Evolutionary conservation across 2,329 filamentous ascomycete genomes (phyloP).

Genomic region (Colletotrichum liriopes): DNA sequence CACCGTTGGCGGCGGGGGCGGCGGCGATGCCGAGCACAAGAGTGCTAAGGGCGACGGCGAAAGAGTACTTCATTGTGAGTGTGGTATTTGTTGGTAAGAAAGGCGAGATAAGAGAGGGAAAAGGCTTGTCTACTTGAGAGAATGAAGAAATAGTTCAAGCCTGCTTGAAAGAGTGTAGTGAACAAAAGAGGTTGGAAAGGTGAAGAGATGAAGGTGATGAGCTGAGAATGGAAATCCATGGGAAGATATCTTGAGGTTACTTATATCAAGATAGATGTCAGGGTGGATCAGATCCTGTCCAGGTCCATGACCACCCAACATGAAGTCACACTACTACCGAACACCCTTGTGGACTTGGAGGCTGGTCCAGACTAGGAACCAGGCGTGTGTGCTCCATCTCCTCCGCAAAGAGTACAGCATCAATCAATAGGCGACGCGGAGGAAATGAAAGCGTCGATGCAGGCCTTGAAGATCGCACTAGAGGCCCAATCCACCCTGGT

Average conservation of each 20-base stretch:
- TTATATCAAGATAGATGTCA: conserved; percentile 30
- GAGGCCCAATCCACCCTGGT: conserved; percentile 30
- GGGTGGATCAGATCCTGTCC: background rate
- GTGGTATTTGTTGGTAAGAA: background rate
- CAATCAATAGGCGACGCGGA: conserved; percentile 42
- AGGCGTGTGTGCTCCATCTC: conserved; percentile 11
- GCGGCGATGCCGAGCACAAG: conserved; percentile 38
- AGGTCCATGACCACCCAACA: background rate
- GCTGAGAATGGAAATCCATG: background rate
- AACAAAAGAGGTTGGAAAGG: conserved; percentile 15
- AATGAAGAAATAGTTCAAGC: conserved; percentile 36
- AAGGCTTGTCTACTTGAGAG: conserved; percentile 36
- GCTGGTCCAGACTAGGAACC: conserved; percentile 13
- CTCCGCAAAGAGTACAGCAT: conserved; percentile 28
- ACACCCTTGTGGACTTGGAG: background rate
- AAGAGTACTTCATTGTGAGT: conserved; percentile 39
- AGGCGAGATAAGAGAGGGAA: conserved; percentile 16
- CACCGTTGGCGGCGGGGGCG: conserved; percentile 25
- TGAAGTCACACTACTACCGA: conserved; percentile 15
- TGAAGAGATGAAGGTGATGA: conserved; percentile 20
- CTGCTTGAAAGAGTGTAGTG: conserved; percentile 41
- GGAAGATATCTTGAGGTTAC: conserved; percentile 24
- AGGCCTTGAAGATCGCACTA: conserved; percentile 40
- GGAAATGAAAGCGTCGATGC: conserved; percentile 42
- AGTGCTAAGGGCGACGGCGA: conserved; percentile 34